Percentiles rank a stretch among this genome's conserved stretches.
These are phyloP conservation scores for Aureobasidium uvarum DNA, from an alignment of 2,329 filamentous ascomycete species.

Conservation along the genomic window DNA sequence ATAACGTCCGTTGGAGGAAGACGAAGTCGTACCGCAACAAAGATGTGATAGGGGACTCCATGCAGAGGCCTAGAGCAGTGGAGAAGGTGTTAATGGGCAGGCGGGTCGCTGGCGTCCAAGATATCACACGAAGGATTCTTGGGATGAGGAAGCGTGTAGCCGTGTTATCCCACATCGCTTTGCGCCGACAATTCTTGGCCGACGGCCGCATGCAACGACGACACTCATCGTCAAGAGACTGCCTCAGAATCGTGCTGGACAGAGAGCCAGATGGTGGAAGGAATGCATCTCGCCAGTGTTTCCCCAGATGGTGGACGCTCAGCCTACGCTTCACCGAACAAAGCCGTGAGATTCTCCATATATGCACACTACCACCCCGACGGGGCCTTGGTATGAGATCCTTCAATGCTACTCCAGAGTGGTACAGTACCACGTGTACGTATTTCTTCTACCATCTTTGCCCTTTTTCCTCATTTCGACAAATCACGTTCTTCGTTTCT, in stretches of 20 bases:
- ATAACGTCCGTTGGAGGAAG: neutral
- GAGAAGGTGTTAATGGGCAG: neutral
- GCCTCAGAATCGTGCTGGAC: neutral
- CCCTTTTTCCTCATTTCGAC: neutral
- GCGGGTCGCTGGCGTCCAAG: neutral
- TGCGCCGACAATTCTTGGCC: neutral
- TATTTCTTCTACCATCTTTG: neutral
- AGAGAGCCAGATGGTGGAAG: neutral
- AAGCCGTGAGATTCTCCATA: neutral
- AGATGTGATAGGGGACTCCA: neutral
- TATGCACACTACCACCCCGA: neutral
- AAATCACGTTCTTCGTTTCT: neutral
- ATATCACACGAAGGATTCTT: neutral
- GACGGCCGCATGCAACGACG: neutral
- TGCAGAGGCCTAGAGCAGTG: neutral
- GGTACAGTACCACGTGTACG: neutral
- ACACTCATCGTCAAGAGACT: neutral
- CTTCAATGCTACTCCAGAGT: neutral
- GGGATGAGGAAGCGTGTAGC: neutral
- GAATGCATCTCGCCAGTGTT: neutral
- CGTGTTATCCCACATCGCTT: neutral
- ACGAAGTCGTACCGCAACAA: neutral
- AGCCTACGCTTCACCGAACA: neutral
- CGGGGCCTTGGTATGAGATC: neutral
- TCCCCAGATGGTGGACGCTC: neutral